A percentile compares a stretch with the other conserved stretches of the same genome.
Evolutionary conservation across 2,329 filamentous ascomycete genomes (phyloP).

Genomic region (Hypomyces perniciosus): DNA sequence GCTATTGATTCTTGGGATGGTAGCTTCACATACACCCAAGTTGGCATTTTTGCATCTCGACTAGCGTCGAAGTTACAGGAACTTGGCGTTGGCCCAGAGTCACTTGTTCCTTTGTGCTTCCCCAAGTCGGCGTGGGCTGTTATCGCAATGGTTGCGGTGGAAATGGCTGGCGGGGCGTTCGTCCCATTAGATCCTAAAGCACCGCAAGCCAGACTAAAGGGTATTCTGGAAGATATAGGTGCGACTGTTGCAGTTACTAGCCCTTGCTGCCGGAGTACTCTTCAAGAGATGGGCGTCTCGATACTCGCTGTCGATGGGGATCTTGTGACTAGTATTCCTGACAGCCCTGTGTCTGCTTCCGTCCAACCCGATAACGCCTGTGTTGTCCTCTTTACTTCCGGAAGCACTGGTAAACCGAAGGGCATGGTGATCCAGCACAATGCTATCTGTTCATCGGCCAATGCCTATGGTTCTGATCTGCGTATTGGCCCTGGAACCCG

Average conservation of each 20-base stretch:
- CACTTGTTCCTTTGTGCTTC: slow-evolving; percentile 13
- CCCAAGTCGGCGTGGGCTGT: slow-evolving; percentile 17
- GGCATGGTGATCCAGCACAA: slow-evolving; percentile 19
- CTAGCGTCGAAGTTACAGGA: background rate
- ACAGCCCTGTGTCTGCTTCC: background rate
- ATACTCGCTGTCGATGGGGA: background rate
- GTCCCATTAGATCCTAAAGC: background rate
- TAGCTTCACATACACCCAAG: slow-evolving; percentile 13
- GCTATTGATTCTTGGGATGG: slow-evolving; percentile 17
- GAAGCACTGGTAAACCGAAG: slow-evolving; percentile 45
- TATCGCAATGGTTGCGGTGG: slow-evolving; percentile 20
- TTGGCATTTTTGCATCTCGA: slow-evolving; percentile 7
- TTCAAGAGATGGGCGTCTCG: background rate
- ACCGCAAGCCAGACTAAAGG: background rate
- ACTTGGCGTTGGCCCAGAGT: slow-evolving; percentile 16
- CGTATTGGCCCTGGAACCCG: background rate
- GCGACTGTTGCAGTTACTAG: background rate
- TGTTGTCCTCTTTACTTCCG: slow-evolving; percentile 46
- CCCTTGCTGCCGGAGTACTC: background rate
- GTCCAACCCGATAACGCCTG: background rate
- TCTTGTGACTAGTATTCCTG: background rate
- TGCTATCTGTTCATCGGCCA: slow-evolving; percentile 1
- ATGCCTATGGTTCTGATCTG: background rate
- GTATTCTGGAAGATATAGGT: background rate
- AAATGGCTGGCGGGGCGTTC: slow-evolving; percentile 20